Base-by-base conservation (phyloP, 768 basidiomycete genomes). In the Pisolithus marmoratus region DNA sequence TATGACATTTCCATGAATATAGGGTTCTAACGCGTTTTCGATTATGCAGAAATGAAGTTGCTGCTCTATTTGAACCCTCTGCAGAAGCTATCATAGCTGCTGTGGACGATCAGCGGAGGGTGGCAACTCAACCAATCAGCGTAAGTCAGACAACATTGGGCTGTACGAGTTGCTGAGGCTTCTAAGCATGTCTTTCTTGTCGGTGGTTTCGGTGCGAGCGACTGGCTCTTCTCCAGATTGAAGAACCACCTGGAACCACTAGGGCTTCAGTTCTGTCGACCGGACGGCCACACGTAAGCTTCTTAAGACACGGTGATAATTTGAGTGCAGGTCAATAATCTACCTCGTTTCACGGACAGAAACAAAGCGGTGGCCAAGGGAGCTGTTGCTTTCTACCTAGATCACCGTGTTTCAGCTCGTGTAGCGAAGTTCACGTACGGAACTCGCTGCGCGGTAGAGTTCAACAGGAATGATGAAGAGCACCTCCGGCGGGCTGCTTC, bases 271-370 rank as follows among this genome's bases (percentile, higher is more conserved):
- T 68, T 82, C 37, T 70, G 72, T 51, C 72, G 79, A 3, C 81
- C 80, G 5, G 78, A 81, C 49, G 72, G 71, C 29, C 75, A 79
- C 59, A 71, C 80, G 81, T 79, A 12, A 54, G 63, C 24, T 51
- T 27, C n/a, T 19, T 24, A 17, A 45, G 27, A 45, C 17, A 19
- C 12, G n/a, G 6, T 34, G 14, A 17, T 7, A 42, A n/a, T 15
- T 45, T 45, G 15, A 45, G 9, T 27, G 17, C 7, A 26, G 17
- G 14, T 11, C 27, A 29, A 27, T 11, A 8, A 34, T 6, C 44
- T 8, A 46, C 31, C 8, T n/a, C 6, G 7, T 34, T 46, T 24
- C 5, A n/a, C 8, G 5, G n/a, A 8, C 48, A 76, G 76, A 26
- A 74, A 70, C 34, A 77, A 75, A 50, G 76, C 75, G 0, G 75